Evolutionary conservation across 2,329 filamentous ascomycete species (phyloP).

Genomic region (Myriosclerotinia duriaeana): DNA sequence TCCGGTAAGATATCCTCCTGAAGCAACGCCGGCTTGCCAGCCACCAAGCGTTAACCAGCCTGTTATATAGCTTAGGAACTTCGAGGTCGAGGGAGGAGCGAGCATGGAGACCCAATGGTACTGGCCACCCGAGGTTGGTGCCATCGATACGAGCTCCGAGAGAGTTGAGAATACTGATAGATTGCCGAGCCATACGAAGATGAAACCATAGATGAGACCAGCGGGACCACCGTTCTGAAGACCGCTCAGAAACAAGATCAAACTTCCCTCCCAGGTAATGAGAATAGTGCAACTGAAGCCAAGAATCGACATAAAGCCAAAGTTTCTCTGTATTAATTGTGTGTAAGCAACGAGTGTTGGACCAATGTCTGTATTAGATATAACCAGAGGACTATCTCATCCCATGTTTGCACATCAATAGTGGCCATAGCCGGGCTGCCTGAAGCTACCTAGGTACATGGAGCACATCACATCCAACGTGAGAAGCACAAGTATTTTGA

Average conservation of each 20-base stretch:
- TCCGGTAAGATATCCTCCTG: constrained; percentile 10
- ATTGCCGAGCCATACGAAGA: constrained; percentile 39
- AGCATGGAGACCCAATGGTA: constrained; percentile 59
- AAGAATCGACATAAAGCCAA: constrained; percentile 44
- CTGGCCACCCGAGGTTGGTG: constrained; percentile 57
- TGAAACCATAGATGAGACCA: constrained; percentile 44
- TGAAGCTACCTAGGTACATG: too few species aligned
- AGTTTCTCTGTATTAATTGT: constrained; percentile 39
- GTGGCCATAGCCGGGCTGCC: not conserved
- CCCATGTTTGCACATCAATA: not conserved
- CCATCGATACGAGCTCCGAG: constrained; percentile 35
- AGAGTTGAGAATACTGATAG: constrained; percentile 26
- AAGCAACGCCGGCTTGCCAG: constrained; percentile 17
- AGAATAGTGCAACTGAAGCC: constrained; percentile 46
- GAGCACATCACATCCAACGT: not conserved
- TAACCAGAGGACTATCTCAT: too few species aligned
- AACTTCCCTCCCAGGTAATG: constrained; percentile 44
- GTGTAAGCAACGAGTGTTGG: not conserved
- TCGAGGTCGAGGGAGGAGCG: constrained; percentile 48
- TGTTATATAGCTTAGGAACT: constrained; percentile 52
- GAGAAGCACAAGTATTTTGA: not conserved
- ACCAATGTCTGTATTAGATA: not conserved
- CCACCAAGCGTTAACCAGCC: constrained; percentile 18
- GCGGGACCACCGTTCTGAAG: constrained; percentile 24
- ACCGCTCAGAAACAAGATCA: constrained; percentile 11